A percentile compares a stretch with the other conserved stretches of the same genome.
Conservation (phyloP, 106 monocot genomes). For the Triglochin maritima region DNA sequence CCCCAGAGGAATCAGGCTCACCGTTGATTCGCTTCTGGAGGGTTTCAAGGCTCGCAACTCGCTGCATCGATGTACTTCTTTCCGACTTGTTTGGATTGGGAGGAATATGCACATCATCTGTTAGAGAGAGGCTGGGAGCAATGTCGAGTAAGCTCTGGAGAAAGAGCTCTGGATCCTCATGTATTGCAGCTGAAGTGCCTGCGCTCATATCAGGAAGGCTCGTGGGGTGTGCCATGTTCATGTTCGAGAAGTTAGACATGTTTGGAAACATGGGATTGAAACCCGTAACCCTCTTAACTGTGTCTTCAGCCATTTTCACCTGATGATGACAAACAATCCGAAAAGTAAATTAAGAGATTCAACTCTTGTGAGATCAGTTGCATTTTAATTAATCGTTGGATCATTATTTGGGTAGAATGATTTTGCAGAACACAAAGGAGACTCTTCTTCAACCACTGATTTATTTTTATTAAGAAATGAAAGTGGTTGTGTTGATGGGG, state of each 20-base stretch:
- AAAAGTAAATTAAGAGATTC: neutral
- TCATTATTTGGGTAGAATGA: neutral
- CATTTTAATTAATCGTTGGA: neutral
- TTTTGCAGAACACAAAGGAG: too few relatives aligned
- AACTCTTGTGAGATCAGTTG: neutral
- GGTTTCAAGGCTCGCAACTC: slow-evolving; percentile 35
- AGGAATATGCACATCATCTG: neutral
- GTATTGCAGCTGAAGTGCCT: slow-evolving; percentile 28
- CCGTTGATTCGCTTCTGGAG: slow-evolving; percentile 39
- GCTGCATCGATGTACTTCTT: slow-evolving; percentile 15
- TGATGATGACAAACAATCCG: neutral
- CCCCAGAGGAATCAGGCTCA: slow-evolving; percentile 2
- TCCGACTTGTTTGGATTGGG: slow-evolving; percentile 12
- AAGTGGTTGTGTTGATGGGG: too few relatives aligned
- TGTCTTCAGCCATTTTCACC: slow-evolving; percentile 31
- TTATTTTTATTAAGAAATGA: too few relatives aligned
- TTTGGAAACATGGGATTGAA: slow-evolving; percentile 9
- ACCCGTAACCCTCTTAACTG: slow-evolving; percentile 22
- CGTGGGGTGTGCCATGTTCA: slow-evolving; percentile 26
- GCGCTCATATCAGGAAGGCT: slow-evolving; percentile 29
- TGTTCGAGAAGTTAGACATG: slow-evolving; percentile 11
- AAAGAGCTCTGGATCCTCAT: slow-evolving; percentile 33
- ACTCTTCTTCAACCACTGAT: too few relatives aligned
- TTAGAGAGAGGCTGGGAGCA: neutral
- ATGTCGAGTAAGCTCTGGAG: slow-evolving; percentile 14